Conservation (phyloP, 495 filamentous ascomycete species). For the Saxispiralis lemnorum region DNA sequence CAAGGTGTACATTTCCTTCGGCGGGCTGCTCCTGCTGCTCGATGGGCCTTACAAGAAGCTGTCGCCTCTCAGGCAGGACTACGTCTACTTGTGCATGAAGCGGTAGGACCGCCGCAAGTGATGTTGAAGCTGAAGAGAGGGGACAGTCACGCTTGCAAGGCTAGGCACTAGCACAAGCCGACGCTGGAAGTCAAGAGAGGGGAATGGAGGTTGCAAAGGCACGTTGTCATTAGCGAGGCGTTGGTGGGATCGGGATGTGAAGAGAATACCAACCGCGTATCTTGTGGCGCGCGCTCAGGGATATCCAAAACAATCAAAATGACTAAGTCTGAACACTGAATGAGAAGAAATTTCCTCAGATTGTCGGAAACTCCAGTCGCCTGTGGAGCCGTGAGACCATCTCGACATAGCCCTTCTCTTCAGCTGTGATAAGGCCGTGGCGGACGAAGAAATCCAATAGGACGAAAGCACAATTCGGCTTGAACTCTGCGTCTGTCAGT, state of each 20-base stretch:
- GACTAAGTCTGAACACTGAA: no score
- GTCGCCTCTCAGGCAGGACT: constrained; percentile 71
- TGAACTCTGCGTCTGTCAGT: constrained; percentile 59
- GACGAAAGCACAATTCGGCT: constrained; percentile 79
- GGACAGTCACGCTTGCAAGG: background rate
- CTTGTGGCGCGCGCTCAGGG: no score
- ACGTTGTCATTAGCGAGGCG: constrained; percentile 13
- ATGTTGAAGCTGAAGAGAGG: constrained; percentile 1
- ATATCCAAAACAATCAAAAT: no score
- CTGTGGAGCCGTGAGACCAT: constrained; percentile 59
- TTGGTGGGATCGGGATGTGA: constrained; percentile 4
- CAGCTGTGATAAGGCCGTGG: constrained; percentile 61
- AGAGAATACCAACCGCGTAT: no score
- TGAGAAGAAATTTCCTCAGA: no score
- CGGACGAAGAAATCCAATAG: constrained; percentile 81
- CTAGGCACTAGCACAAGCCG: no score
- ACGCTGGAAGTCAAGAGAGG: no score
- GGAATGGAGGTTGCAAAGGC: no score
- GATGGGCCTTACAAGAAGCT: constrained; percentile 94
- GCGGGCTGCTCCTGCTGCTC: constrained; percentile 72
- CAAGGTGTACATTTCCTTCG: constrained; percentile 83
- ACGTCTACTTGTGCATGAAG: constrained; percentile 51
- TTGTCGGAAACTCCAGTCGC: no score
- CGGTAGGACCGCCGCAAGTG: background rate
- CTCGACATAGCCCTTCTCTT: constrained; percentile 73